Conservation (phyloP, 345 rosid species). For the Syzygium jambos region DNA sequence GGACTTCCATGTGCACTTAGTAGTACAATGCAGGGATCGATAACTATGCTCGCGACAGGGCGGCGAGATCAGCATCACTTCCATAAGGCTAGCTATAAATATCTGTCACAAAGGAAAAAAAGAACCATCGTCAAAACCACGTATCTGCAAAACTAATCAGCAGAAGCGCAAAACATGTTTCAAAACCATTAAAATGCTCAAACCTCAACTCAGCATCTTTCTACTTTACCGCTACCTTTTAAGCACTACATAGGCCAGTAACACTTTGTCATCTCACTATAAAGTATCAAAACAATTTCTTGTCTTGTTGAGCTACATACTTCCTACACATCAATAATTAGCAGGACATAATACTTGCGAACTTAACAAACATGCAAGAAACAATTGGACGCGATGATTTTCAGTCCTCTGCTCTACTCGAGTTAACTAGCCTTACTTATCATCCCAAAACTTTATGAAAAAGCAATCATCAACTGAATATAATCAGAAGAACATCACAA, state of each 20-base stretch:
- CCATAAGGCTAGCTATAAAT: slow-evolving; percentile 2
- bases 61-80: neutral
- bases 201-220: neutral
- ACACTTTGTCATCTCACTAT: neutral
- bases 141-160: neutral
- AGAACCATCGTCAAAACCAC: neutral
- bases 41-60: neutral
- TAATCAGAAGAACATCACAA: neutral
- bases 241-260: neutral
- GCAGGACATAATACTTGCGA: neutral
- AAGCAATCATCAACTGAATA: neutral
- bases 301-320: neutral
- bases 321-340: neutral
- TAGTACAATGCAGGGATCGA: neutral
- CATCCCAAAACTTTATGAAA: neutral
- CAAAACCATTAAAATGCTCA: neutral
- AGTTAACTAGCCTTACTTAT: neutral
- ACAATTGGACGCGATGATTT: neutral
- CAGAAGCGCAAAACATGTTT: neutral
- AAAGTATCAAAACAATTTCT: neutral
- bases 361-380: neutral
- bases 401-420: neutral
- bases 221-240: neutral
- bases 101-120: neutral
- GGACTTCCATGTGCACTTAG: neutral